These are phyloP conservation scores for Fusarium sp. DNA, from an alignment of 2,329 filamentous ascomycete genomes.

Conservation along the genomic window DNA sequence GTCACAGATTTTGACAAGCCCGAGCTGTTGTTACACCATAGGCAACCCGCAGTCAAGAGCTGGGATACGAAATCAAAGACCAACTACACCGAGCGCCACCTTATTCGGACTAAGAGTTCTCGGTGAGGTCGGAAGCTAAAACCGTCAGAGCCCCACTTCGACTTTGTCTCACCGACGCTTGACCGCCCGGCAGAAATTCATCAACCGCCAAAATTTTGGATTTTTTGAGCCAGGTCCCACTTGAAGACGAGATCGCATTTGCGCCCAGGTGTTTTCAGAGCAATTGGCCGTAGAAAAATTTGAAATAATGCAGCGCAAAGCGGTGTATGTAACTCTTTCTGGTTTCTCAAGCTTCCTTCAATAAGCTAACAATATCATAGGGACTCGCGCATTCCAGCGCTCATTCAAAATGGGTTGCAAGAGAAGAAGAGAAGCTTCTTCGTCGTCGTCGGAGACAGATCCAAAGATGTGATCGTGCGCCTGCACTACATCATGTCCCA, in stretches of 20 bases:
- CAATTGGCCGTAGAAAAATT: conserved; percentile 45
- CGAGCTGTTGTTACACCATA: not conserved
- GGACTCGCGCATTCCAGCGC: conserved; percentile 89
- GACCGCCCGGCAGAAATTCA: conserved; percentile 57
- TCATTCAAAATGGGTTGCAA: conserved; percentile 90
- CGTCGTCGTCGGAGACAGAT: conserved; percentile 89
- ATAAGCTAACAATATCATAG: conserved; percentile 56
- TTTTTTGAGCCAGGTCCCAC: conserved; percentile 47
- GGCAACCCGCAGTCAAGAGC: not conserved
- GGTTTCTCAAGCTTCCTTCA: not conserved
- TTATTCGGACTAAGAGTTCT: not conserved
- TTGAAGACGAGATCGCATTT: conserved; percentile 45
- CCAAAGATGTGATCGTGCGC: conserved; percentile 97
- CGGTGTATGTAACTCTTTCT: conserved; percentile 56
- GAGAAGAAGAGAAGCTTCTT: conserved; percentile 99
- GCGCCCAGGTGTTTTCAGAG: conserved; percentile 47
- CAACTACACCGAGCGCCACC: not conserved
- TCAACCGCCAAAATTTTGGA: conserved; percentile 56
- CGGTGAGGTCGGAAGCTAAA: conserved; percentile 9
- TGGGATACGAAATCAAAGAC: not conserved
- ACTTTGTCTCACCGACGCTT: conserved; percentile 10
- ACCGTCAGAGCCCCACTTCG: conserved; percentile 27
- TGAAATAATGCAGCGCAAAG: conserved; percentile 69
- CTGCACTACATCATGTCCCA: conserved; percentile 91
- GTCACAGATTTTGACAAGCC: not conserved